A percentile compares a stretch with the other conserved stretches of the same genome.
These are phyloP conservation scores for Boletus reticuloceps DNA, from an alignment of 768 basidiomycete species.

Conservation along the genomic window DNA sequence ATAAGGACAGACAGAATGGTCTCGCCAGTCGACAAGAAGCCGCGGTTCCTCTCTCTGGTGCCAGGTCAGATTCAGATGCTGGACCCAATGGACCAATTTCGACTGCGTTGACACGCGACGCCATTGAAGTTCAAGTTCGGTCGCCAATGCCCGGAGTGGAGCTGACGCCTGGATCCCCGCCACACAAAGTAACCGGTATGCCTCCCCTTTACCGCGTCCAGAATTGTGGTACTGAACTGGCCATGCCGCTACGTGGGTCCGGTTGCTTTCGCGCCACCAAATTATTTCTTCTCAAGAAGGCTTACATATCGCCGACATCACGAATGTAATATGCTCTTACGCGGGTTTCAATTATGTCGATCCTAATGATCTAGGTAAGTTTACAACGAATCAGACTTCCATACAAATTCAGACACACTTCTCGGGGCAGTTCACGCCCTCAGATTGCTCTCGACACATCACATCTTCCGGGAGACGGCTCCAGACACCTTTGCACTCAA, in stretches of 20 bases:
- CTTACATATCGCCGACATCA: conserved; percentile 23
- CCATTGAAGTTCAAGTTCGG: neutral
- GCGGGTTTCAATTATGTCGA: conserved; percentile 17
- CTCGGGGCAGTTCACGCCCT: conserved; percentile 58
- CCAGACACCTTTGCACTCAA: conserved; percentile 75
- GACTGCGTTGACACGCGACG: neutral
- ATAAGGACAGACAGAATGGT: conserved; percentile 40
- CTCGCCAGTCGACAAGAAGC: conserved; percentile 35
- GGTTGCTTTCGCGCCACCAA: neutral
- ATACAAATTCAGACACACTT: neutral
- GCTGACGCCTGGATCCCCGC: neutral
- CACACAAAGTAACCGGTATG: conserved; percentile 5
- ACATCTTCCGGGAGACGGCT: conserved; percentile 64
- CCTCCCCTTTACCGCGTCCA: neutral
- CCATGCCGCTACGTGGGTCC: neutral
- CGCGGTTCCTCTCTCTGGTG: neutral
- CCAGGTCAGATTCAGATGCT: neutral
- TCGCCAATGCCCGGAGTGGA: neutral
- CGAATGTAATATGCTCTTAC: conserved; percentile 18
- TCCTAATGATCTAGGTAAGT: conserved; percentile 16
- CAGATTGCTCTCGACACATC: conserved; percentile 75
- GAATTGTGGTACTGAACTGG: neutral
- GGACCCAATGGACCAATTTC: neutral
- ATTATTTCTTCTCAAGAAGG: conserved; percentile 6
- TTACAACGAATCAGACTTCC: neutral